Conservation (phyloP, 257 asterid species). For the Jasminum sambac region DNA sequence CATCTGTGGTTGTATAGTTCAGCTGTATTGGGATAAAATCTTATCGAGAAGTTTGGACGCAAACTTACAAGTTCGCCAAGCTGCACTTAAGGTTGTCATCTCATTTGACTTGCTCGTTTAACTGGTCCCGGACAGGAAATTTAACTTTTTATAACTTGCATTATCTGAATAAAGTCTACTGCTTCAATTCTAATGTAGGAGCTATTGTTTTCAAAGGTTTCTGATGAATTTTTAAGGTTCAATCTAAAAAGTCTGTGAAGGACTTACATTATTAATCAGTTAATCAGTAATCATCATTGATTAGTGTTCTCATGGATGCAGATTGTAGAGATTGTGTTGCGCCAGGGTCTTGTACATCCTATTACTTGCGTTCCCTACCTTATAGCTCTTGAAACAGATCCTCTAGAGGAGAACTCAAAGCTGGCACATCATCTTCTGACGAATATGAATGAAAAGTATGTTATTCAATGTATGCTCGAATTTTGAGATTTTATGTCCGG, state of each 20-base stretch:
- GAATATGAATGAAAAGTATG: slow-evolving; percentile 97
- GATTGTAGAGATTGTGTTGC: slow-evolving; percentile 92
- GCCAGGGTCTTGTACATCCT: slow-evolving; percentile 99
- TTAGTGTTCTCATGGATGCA: slow-evolving; percentile 38
- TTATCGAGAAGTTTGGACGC: slow-evolving; percentile 81
- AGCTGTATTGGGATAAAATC: slow-evolving; percentile 79
- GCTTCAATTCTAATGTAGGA: slow-evolving; percentile 12
- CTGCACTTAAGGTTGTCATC: slow-evolving; percentile 74
- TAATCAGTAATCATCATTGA: slow-evolving; percentile 1
- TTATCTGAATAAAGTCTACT: slow-evolving; percentile 11
- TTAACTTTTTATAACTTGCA: neutral
- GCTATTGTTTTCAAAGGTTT: neutral
- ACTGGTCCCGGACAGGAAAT: slow-evolving; percentile 1
- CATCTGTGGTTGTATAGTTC: slow-evolving; percentile 93
- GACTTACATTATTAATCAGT: neutral
- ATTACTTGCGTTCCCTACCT: slow-evolving; percentile 94
- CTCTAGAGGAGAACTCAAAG: slow-evolving; percentile 70
- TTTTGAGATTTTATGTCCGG: neutral
- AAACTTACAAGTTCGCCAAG: slow-evolving; percentile 80
- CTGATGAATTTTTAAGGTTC: slow-evolving; percentile 2
- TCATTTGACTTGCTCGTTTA: slow-evolving; percentile 5
- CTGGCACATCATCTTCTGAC: slow-evolving; percentile 90
- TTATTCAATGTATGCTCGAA: slow-evolving; percentile 10
- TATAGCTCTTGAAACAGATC: slow-evolving; percentile 98
- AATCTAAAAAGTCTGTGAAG: slow-evolving; percentile 16